Evolutionary conservation across 2,329 filamentous ascomycete genomes (phyloP).

Genomic region (Onygenales sp.): DNA sequence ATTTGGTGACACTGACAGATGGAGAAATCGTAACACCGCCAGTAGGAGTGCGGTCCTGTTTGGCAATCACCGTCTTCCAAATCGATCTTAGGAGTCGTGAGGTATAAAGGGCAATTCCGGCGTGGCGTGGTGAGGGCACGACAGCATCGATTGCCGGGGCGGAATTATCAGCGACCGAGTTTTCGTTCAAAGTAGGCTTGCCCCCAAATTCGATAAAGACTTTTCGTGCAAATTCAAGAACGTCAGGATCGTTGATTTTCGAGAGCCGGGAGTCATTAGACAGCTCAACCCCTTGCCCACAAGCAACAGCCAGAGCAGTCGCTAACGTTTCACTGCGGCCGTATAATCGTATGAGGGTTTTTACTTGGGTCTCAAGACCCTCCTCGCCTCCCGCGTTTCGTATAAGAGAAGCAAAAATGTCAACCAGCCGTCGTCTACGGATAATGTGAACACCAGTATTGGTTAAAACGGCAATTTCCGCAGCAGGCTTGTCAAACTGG

Average conservation of each 20-base stretch:
- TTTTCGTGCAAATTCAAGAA: conserved; percentile 73
- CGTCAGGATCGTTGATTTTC: conserved; percentile 67
- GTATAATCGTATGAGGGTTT: conserved; percentile 75
- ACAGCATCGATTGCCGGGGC: conserved; percentile 71
- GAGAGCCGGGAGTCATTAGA: conserved; percentile 61
- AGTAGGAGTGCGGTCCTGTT: conserved; percentile 43
- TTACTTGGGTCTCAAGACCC: conserved; percentile 69
- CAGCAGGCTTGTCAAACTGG: conserved; percentile 77
- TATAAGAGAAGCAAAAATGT: conserved; percentile 80
- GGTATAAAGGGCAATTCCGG: conserved; percentile 79
- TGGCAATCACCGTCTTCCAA: conserved; percentile 73
- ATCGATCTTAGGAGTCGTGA: conserved; percentile 78
- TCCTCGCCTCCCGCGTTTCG: conserved; percentile 61
- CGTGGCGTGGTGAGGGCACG: conserved; percentile 76
- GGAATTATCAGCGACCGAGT: conserved; percentile 50
- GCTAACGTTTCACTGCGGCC: conserved; percentile 83
- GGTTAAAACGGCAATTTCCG: conserved; percentile 84
- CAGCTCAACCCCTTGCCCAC: conserved; percentile 80
- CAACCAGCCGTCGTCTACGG: conserved; percentile 72
- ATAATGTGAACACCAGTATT: conserved; percentile 84
- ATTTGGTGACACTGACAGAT: conserved; percentile 56
- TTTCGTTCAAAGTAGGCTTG: conserved; percentile 74
- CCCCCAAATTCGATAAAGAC: conserved; percentile 91
- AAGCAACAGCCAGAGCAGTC: conserved; percentile 86
- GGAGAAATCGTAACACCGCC: conserved; percentile 57